Evolutionary conservation across 108 stramenopile genomes (phyloP).

Genomic region (Cyclotella kingstonii): DNA sequence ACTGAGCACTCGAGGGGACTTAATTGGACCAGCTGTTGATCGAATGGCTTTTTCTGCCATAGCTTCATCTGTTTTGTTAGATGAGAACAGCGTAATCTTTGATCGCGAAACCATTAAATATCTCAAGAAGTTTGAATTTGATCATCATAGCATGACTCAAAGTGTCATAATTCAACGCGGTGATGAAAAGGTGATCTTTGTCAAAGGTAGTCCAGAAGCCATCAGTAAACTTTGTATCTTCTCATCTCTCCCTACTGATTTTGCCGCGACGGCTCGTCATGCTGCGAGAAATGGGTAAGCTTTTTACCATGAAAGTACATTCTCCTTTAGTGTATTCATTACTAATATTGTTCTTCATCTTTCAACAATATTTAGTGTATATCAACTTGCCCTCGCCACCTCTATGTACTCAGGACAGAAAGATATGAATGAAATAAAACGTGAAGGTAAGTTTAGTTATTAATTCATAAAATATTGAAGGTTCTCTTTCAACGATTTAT

Average conservation of each 20-base stretch:
- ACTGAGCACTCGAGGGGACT: slow-evolving; percentile 20
- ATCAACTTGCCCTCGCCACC: slow-evolving; percentile 60
- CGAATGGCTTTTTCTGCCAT: slow-evolving; percentile 46
- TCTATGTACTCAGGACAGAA: slow-evolving; percentile 14
- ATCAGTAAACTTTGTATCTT: slow-evolving; percentile 45
- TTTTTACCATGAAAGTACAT: no score
- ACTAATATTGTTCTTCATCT: background rate
- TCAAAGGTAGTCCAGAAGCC: slow-evolving; percentile 52
- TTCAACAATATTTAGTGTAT: slow-evolving; percentile 30
- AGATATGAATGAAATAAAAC: slow-evolving; percentile 30
- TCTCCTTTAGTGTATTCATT: background rate
- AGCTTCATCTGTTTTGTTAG: slow-evolving; percentile 7
- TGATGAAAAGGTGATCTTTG: slow-evolving; percentile 20
- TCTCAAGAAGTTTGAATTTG: slow-evolving; percentile 62
- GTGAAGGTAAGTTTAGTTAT: slow-evolving; percentile 39
- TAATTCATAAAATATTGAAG: no score
- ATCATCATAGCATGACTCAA: slow-evolving; percentile 63
- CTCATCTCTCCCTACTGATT: slow-evolving; percentile 46
- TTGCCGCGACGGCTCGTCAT: slow-evolving; percentile 33
- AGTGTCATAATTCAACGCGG: slow-evolving; percentile 52
- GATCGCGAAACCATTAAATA: slow-evolving; percentile 36
- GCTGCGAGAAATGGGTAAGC: slow-evolving; percentile 41
- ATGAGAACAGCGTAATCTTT: slow-evolving; percentile 25
- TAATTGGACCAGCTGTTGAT: slow-evolving; percentile 66
- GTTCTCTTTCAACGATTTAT: no score